Conservation (phyloP, 2,329 filamentous ascomycete species). For the Ascochyta pisi region DNA sequence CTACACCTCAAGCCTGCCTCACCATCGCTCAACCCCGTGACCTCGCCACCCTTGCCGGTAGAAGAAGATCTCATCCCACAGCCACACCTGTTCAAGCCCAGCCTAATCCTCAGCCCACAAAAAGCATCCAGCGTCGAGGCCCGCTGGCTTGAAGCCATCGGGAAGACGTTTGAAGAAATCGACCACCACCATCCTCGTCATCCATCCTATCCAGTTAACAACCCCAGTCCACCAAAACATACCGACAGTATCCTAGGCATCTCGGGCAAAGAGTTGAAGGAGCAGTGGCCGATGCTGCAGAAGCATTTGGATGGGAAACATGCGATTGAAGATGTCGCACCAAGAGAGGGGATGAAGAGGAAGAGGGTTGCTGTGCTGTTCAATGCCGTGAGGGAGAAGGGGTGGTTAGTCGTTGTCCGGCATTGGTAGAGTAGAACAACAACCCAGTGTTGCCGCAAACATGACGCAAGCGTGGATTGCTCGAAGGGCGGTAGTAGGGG, state of each 20-base stretch:
- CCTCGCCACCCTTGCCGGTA: conserved; percentile 27
- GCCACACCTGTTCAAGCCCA: conserved; percentile 36
- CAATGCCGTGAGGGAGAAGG: conserved; percentile 71
- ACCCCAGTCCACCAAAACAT: conserved; percentile 33
- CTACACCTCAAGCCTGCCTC: conserved; percentile 44
- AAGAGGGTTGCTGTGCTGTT: conserved; percentile 66
- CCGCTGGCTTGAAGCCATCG: conserved; percentile 64
- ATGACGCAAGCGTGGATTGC: not conserved
- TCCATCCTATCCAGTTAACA: conserved; percentile 19
- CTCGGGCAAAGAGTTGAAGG: conserved; percentile 55
- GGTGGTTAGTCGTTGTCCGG: conserved; percentile 59
- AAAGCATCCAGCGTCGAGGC: conserved; percentile 80
- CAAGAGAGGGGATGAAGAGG: conserved; percentile 85
- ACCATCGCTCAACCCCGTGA: conserved; percentile 26
- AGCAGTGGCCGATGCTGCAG: conserved; percentile 75
- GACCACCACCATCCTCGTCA: conserved; percentile 45
- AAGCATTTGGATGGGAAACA: conserved; percentile 89
- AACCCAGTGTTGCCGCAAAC: not conserved
- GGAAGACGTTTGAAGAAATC: conserved; percentile 39
- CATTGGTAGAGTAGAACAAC: conserved; percentile 42
- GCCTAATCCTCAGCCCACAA: conserved; percentile 73
- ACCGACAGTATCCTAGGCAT: conserved; percentile 25
- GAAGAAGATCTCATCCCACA: conserved; percentile 25
- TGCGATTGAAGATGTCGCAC: conserved; percentile 83
- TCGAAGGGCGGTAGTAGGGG: no score